A percentile compares a stretch with the other conserved stretches of the same genome.
Evolutionary conservation across 2,329 filamentous ascomycete species (phyloP).

Genomic region (Verticillium zaregamsianum): DNA sequence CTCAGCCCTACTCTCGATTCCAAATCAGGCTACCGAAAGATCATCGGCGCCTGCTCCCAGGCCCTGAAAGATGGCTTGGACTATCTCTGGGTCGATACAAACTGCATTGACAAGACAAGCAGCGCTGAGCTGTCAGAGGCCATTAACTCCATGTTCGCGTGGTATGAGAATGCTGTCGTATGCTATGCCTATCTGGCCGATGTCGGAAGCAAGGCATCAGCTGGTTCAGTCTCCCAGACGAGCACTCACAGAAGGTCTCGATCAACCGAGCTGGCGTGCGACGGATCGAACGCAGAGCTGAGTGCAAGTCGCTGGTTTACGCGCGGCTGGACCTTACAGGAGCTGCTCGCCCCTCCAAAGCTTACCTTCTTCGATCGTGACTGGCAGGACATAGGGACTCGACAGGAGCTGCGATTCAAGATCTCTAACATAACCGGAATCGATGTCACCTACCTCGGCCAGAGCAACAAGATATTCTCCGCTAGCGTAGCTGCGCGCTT

Average conservation of each 20-base stretch:
- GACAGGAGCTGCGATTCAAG: constrained; percentile 6
- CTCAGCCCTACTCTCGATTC: not conserved
- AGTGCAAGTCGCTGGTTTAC: constrained; percentile 25
- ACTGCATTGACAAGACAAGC: constrained; percentile 28
- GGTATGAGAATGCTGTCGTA: constrained; percentile 25
- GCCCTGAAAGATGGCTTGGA: constrained; percentile 1
- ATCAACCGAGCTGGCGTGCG: not conserved
- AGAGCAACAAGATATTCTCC: not conserved
- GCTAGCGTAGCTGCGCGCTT: constrained; percentile 11
- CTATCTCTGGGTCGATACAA: constrained; percentile 31
- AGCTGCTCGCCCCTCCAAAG: constrained; percentile 49
- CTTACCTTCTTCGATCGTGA: constrained; percentile 19
- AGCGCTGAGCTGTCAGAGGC: constrained; percentile 25
- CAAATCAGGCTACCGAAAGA: constrained; percentile 4
- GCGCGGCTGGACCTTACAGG: constrained; percentile 58
- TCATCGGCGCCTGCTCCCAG: constrained; percentile 5
- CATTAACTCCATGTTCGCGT: constrained; percentile 20
- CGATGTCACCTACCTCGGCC: not conserved
- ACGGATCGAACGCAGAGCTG: not conserved
- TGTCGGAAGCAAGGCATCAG: constrained; percentile 9
- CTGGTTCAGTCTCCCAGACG: not conserved
- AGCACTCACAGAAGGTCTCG: not conserved
- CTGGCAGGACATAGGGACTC: constrained; percentile 16
- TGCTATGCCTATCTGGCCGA: constrained; percentile 29
- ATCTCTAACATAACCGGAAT: constrained; percentile 1